phyloP scores from a whole-genome alignment of 2,329 filamentous ascomycete species.

The Xylariaceae sp. region DNA sequence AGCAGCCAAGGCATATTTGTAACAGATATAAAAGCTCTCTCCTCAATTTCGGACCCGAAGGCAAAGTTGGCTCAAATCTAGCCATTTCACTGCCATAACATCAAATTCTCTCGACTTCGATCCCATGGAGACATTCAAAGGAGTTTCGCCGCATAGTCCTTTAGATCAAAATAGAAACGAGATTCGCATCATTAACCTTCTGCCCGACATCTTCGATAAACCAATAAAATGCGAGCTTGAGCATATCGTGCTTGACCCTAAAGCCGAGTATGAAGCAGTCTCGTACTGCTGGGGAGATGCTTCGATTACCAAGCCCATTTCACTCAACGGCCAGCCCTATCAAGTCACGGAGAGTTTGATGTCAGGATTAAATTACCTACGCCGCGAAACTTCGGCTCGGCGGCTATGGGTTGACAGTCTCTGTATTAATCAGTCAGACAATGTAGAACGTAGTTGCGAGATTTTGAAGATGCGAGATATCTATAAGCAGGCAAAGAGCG shows the following conservation, averaged over 20 bases:
- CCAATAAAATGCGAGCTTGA: conserved; percentile 27
- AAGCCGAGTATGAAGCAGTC: conserved; percentile 25
- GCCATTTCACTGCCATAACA: too few relatives aligned
- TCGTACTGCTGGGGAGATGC: conserved; percentile 32
- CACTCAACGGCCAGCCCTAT: conserved; percentile 20
- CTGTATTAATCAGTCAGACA: conserved; percentile 29
- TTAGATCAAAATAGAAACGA: conserved; percentile 18
- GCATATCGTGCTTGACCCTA: conserved; percentile 16
- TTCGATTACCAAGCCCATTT: conserved; percentile 22
- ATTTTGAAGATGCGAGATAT: conserved; percentile 27
- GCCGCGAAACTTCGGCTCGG: conserved; percentile 22
- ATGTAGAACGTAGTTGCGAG: conserved; percentile 20
- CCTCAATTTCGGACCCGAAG: too few relatives aligned
- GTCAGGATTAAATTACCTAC: conserved; percentile 13
- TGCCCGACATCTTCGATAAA: conserved; percentile 15
- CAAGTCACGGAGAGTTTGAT: conserved; percentile 26
- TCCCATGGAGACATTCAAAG: conserved; percentile 24
- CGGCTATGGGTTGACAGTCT: conserved; percentile 29
- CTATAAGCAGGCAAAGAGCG: conserved; percentile 14
- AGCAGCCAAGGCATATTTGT: background rate
- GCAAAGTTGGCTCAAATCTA: too few relatives aligned
- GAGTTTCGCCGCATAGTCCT: conserved; percentile 26
- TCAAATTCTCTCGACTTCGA: too few relatives aligned
- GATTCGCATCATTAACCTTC: conserved; percentile 26
- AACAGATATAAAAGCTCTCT: background rate